Base-by-base conservation (phyloP, 768 basidiomycete genomes). In the Suillus discolor region DNA sequence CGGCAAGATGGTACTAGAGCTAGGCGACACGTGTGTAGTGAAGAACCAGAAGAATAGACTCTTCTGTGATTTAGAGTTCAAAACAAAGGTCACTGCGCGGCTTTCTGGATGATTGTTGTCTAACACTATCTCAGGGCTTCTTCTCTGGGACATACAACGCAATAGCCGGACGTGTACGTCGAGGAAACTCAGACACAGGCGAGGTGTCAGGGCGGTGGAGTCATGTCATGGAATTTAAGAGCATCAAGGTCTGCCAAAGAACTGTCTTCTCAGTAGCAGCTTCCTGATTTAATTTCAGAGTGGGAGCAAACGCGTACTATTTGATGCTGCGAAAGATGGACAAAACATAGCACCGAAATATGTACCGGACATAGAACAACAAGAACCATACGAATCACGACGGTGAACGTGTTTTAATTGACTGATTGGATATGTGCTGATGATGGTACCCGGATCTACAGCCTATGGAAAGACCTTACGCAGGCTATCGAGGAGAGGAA, bases 121-220 rank as follows among this genome's bases (percentile, higher is more conserved):
- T 45, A 25, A 62, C 41, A 41, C 47, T 20, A 18, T 16, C 23
- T 18, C 72, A 93, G 93, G 97, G 97, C 23, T 98, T 97, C 84
- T 97, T 98, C 79, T 96, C 95, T 1, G 97, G 97, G 28, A 91
- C 92, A 63, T 97, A 99, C 82, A 99, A 99, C 74, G 89, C 90
- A 44, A 85, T 99, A 65, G 77, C 87, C 6, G 97, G 97, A 12
- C 87, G 88, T 69, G 84, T 98, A 70, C 89, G 90, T 68, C 84
- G 82, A 60, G 82, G 84, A 15, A 79, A 81, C 34, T 79, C 78
- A 7, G 91, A 93, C 3, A 80, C 93, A 16, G 97, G 96, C 6
- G 96, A 98, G 73, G 79, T 99, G 44, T 85, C 85, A 16, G 97
- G 97, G 36, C 86, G 90, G 75, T 99, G 97, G 97, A 93, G 89